These are phyloP conservation scores for Phytophthora multivora DNA, from an alignment of 352 stramenopile species.

Conservation along the genomic window DNA sequence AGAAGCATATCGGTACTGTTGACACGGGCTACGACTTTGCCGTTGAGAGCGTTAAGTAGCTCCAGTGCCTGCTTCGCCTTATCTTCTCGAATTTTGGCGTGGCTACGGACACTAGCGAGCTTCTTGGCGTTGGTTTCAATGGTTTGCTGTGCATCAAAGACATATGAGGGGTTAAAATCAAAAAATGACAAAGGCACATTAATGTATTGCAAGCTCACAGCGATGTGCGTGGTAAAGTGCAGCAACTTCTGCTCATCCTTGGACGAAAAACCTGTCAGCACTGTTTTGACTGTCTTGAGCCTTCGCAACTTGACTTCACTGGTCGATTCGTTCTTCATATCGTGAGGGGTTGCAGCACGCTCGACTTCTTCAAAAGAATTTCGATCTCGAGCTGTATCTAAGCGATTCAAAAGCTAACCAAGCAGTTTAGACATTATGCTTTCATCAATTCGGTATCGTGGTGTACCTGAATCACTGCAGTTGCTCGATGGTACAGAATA, in stretches of 20 bases:
- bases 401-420: slow-evolving; percentile 54
- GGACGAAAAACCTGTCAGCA: slow-evolving; percentile 45
- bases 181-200: not conserved
- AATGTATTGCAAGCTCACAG: slow-evolving; percentile 22
- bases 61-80: slow-evolving; percentile 55
- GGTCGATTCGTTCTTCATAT: slow-evolving; percentile 30
- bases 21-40: slow-evolving; percentile 26
- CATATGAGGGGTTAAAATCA: not conserved
- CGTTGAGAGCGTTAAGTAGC: slow-evolving; percentile 65
- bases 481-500: slow-evolving; percentile 53
- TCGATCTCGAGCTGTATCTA: slow-evolving; percentile 32
- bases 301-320: slow-evolving; percentile 48
- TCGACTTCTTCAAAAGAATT: slow-evolving; percentile 2
- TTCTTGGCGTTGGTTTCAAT: slow-evolving; percentile 59
- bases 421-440: not conserved
- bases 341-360: slow-evolving; percentile 15
- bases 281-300: slow-evolving; percentile 32
- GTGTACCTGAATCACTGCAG: slow-evolving; percentile 59
- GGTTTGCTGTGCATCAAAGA: slow-evolving; percentile 35
- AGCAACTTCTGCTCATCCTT: slow-evolving; percentile 76
- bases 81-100: slow-evolving; percentile 50
- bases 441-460: not conserved
- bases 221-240: slow-evolving; percentile 62
- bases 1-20: slow-evolving; percentile 13
- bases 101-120: slow-evolving; percentile 29